These are phyloP conservation scores for Penicillium chermesinum DNA, from an alignment of 495 filamentous ascomycete species.

Conservation along the genomic window DNA sequence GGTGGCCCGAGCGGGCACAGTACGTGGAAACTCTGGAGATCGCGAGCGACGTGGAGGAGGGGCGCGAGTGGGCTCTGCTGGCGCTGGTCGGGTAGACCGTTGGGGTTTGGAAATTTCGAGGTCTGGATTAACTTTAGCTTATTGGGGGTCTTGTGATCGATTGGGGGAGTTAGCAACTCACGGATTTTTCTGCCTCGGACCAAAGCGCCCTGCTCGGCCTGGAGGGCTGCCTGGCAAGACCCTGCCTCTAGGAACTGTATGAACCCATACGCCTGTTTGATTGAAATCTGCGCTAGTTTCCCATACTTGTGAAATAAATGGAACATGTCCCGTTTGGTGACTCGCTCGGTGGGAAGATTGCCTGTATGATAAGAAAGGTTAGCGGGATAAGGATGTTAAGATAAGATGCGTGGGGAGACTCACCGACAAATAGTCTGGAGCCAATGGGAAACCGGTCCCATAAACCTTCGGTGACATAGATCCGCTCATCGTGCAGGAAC, in stretches of 20 bases:
- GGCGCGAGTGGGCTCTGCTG: constrained; percentile 36
- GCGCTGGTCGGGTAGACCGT: constrained; percentile 58
- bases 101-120: constrained; percentile 91
- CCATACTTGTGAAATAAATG: constrained; percentile 83
- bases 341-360: constrained; percentile 87
- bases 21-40: constrained; percentile 64
- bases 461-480: constrained; percentile 78
- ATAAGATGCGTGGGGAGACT: constrained; percentile 27
- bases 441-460: constrained; percentile 90
- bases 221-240: constrained; percentile 68
- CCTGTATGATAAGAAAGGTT: constrained; percentile 45
- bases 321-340: constrained; percentile 91
- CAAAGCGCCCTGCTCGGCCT: constrained; percentile 68
- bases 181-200: constrained; percentile 85
- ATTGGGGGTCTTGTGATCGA: background rate
- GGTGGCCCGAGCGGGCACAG: constrained; percentile 35
- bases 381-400: background rate
- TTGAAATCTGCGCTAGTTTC: constrained; percentile 86
- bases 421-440: constrained; percentile 88
- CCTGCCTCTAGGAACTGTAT: constrained; percentile 81
- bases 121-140: constrained; percentile 48
- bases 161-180: constrained; percentile 46
- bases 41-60: constrained; percentile 53
- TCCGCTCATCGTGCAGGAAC: constrained; percentile 73
- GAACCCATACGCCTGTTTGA: constrained; percentile 96